Conservation (phyloP, 2,329 filamentous ascomycete genomes). For the Colletotrichum camelliae region DNA sequence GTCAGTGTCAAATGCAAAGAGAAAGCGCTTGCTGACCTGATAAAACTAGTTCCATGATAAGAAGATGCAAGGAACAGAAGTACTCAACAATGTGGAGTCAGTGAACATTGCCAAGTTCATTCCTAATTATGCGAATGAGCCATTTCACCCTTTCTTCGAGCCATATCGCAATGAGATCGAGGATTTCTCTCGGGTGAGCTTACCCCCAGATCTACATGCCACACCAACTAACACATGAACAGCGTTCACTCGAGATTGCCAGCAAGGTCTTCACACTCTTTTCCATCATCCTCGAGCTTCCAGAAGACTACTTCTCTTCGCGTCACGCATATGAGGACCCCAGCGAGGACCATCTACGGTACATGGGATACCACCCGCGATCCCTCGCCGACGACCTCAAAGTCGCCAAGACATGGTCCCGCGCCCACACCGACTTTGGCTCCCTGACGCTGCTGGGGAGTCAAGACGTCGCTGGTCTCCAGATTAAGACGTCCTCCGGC, state of each 20-base stretch:
- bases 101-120: slow-evolving; percentile 61
- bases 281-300: slow-evolving; percentile 58
- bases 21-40: background rate
- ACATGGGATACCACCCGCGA: slow-evolving; percentile 58
- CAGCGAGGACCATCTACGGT: slow-evolving; percentile 60
- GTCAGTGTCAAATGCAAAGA: background rate
- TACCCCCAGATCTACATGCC: slow-evolving; percentile 32
- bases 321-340: slow-evolving; percentile 56
- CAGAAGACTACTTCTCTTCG: slow-evolving; percentile 56
- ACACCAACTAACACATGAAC: slow-evolving; percentile 35
- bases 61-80: slow-evolving; percentile 26
- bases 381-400: slow-evolving; percentile 42
- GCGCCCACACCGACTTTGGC: slow-evolving; percentile 56
- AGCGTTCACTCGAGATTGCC: slow-evolving; percentile 34
- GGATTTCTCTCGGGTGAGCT: slow-evolving; percentile 47
- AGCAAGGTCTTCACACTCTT: slow-evolving; percentile 31
- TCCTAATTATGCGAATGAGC: slow-evolving; percentile 37
- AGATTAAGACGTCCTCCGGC: slow-evolving; percentile 45
- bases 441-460: slow-evolving; percentile 59
- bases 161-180: slow-evolving; percentile 53
- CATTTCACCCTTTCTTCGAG: slow-evolving; percentile 41
- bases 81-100: slow-evolving; percentile 56
- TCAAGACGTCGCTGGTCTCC: slow-evolving; percentile 57
- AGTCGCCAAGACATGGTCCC: slow-evolving; percentile 29
- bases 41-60: slow-evolving; percentile 37